Base-by-base conservation (phyloP, 2,329 filamentous ascomycete species). In the Colletotrichum incanum region DNA sequence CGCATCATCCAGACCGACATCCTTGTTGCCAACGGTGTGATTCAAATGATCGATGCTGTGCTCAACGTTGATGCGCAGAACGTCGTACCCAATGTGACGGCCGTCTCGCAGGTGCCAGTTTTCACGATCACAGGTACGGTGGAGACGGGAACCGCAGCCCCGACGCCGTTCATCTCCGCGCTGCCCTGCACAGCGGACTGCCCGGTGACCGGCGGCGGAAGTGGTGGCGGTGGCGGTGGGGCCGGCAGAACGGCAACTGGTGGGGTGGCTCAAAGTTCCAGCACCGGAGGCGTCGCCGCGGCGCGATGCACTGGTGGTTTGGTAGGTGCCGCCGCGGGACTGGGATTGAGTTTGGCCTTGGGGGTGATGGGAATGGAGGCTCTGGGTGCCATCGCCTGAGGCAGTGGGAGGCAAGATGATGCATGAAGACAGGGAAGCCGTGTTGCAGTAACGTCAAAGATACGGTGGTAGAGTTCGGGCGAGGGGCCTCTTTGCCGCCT, bases 31-130 rank as follows among this genome's bases (percentile, higher is more conserved):
- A 90, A 90, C 76, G 89, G 89, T 54, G 87, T 91, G 49, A 78
- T 90, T 14, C 89, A 91, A 77, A 81, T 91, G 47, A 84, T 91
- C 60, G 89, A 91, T 77, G 84, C 82, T 66, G 85, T 88, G 11
- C 80, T 88, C 31, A 87, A 86, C 76, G 71, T 70, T 39, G 56
- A 74, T n/a, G 63, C 65, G 1, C 60, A 47, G 12, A 58, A 61
- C 26, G 62, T 49, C 20, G 23, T 37, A 23, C 86, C 85, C 2
- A 77, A 84, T 49, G 81, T 79, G 7, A 69, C 80, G 16, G 75
- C 74, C 2, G 80, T 77, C 1, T 72, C 74, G 23, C 85, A 85
- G 1, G 79, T 86, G 56, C 80, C 82, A 6, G 72, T 74, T 7
- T 74, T 72, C 58, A 74, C 65, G 2, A 8, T 65, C n/a, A 66